These are phyloP conservation scores for Salix koriyanagi DNA, from an alignment of 345 rosid genomes.

Conservation along the genomic window DNA sequence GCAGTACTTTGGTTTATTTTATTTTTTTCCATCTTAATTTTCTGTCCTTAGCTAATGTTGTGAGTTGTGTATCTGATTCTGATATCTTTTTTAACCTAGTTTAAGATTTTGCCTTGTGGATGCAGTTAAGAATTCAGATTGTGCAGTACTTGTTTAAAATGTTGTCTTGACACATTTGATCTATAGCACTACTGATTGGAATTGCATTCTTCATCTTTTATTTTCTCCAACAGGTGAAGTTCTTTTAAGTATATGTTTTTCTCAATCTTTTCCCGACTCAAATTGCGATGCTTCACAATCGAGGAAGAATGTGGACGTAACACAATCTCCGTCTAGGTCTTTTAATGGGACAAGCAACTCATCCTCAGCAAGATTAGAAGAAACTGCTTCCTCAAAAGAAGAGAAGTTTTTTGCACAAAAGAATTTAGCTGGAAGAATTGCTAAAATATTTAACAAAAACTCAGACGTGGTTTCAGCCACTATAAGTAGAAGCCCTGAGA, in stretches of 20 bases:
- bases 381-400: constrained; percentile 45
- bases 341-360: constrained; percentile 34
- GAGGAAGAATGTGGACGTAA: constrained; percentile 36
- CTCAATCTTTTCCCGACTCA: constrained; percentile 45
- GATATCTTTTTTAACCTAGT: not conserved
- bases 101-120: not conserved
- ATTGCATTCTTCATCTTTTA: not conserved
- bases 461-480: constrained; percentile 32
- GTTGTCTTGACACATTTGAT: not conserved
- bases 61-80: not conserved
- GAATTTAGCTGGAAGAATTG: constrained; percentile 60
- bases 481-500: constrained; percentile 36
- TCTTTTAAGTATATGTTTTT: constrained; percentile 61
- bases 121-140: not conserved
- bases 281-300: constrained; percentile 17
- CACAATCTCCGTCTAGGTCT: constrained; percentile 40
- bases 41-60: not conserved
- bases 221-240: constrained; percentile 62
- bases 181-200: not conserved
- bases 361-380: constrained; percentile 49
- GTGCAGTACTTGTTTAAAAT: not conserved
- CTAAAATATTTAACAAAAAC: constrained; percentile 76
- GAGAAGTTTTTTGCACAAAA: constrained; percentile 46
- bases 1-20: not conserved
- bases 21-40: not conserved